Percentiles rank a stretch among this genome's conserved stretches.
These are phyloP conservation scores for Quercus engelmannii DNA, from an alignment of 306 rosid species.

Conservation along the genomic window DNA sequence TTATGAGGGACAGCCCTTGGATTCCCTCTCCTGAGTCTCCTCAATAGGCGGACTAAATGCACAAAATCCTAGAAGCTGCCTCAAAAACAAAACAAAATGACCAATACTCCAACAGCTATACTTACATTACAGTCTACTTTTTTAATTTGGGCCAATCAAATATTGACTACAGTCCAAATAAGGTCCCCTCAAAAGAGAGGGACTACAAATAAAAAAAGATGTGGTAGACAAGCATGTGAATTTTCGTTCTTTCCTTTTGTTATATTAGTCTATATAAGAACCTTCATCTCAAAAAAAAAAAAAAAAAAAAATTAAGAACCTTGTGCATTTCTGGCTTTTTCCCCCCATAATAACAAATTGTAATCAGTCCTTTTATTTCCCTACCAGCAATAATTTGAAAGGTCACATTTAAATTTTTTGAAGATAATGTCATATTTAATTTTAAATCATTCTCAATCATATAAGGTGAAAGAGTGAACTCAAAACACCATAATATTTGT, in stretches of 20 bases:
- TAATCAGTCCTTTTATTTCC: too few relatives aligned
- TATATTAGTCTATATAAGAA: too few relatives aligned
- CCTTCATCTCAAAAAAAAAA: too few relatives aligned
- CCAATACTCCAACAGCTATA: slow-evolving; percentile 5
- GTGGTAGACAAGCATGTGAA: not conserved
- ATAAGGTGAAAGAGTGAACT: too few relatives aligned
- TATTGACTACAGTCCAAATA: slow-evolving; percentile 15
- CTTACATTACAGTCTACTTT: slow-evolving; percentile 17
- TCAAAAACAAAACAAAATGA: slow-evolving; percentile 13
- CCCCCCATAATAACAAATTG: too few relatives aligned
- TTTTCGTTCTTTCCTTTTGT: not conserved
- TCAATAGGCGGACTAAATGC: slow-evolving; percentile 15
- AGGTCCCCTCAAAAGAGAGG: not conserved
- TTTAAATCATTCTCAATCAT: too few relatives aligned
- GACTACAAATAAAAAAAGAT: not conserved
- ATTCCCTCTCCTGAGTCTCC: slow-evolving; percentile 25
- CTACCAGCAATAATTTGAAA: too few relatives aligned
- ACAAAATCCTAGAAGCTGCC: slow-evolving; percentile 40
- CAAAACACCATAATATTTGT: too few relatives aligned
- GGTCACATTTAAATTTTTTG: too few relatives aligned
- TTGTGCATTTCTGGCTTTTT: not conserved
- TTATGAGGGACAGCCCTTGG: slow-evolving; percentile 17
- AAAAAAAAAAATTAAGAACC: not conserved
- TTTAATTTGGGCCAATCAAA: slow-evolving; percentile 20
- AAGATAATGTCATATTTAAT: too few relatives aligned